Conservation (phyloP, 208 protist species). For the Leishmania mexicana region DNA sequence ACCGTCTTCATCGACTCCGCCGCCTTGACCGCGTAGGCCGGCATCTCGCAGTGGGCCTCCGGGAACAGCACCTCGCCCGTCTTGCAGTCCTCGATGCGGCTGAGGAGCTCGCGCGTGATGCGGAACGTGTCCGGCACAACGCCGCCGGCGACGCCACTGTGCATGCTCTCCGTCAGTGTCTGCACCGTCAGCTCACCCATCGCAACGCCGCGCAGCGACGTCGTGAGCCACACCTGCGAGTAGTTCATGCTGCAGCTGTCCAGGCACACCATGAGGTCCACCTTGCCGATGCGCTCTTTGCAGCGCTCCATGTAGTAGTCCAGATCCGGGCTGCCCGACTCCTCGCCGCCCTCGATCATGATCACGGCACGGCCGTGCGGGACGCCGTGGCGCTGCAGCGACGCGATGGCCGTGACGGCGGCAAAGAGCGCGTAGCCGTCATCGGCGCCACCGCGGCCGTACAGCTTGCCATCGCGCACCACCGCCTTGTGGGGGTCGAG, state of each 20-base stretch:
- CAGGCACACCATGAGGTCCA: conserved; percentile 94
- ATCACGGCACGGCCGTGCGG: conserved; percentile 85
- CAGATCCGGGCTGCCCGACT: conserved; percentile 88
- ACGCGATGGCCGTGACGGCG: conserved; percentile 64
- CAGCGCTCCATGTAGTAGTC: conserved; percentile 79
- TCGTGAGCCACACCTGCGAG: conserved; percentile 95
- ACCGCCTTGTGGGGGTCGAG: conserved; percentile 88
- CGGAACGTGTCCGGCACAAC: conserved; percentile 96
- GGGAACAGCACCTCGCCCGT: conserved; percentile 91
- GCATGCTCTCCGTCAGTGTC: conserved; percentile 89
- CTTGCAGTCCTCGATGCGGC: conserved; percentile 91
- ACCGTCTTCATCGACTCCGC: conserved; percentile 60
- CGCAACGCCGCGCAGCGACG: conserved; percentile 90
- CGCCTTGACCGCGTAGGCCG: conserved; percentile 13
- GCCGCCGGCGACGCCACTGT: conserved; percentile 92
- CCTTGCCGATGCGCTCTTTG: conserved; percentile 68
- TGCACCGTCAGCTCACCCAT: conserved; percentile 84
- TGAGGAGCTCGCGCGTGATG: conserved; percentile 84
- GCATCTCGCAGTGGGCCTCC: conserved; percentile 71
- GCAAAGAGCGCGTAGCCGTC: conserved; percentile 92
- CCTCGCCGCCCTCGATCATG: conserved; percentile 94
- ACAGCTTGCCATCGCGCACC: conserved; percentile 86
- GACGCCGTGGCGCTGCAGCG: conserved; percentile 80
- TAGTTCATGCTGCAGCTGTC: conserved; percentile 95
- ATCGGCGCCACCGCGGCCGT: conserved; percentile 91